phyloP scores from a whole-genome alignment of 192 early-diverging fungal species.

The Dissophora globulifera region DNA sequence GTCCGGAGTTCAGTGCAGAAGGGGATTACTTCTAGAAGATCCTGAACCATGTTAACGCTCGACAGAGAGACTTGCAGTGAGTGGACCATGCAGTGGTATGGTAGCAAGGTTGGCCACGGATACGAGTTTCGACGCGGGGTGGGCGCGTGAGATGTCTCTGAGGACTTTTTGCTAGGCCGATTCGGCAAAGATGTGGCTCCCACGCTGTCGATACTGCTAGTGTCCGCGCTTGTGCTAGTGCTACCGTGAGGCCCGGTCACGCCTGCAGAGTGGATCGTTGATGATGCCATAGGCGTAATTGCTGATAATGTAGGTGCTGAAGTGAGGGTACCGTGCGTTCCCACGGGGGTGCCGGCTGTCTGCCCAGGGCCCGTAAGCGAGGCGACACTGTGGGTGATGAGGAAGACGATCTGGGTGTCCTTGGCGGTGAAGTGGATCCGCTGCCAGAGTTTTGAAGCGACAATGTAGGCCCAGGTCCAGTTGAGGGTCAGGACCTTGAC shows the following conservation, averaged over 20 bases:
- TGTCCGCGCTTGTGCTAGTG: no score
- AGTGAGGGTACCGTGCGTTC: no score
- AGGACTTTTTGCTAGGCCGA: no score
- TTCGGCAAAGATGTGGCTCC: no score
- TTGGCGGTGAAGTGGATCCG: constrained; percentile 25
- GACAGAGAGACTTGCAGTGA: constrained; percentile 31
- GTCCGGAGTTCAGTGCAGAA: constrained; percentile 40
- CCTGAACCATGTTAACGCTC: constrained; percentile 35
- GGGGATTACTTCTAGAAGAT: constrained; percentile 37
- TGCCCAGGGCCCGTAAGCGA: not conserved
- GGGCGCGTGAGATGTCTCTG: no score
- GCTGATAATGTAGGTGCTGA: no score
- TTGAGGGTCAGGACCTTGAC: constrained; percentile 34
- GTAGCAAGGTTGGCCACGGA: constrained; percentile 47
- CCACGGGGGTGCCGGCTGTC: not conserved
- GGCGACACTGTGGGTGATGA: constrained; percentile 41
- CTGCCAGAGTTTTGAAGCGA: constrained; percentile 34
- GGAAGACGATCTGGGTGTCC: constrained; percentile 29
- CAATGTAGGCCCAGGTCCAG: constrained; percentile 44
- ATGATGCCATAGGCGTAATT: no score
- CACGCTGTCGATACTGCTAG: no score
- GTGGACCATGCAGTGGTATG: constrained; percentile 45
- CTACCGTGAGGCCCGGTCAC: no score
- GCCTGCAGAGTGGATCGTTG: no score
- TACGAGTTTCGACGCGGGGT: constrained; percentile 35